Conservation (phyloP, 2,329 filamentous ascomycete genomes). For the Aureobasidium leucospermi region DNA sequence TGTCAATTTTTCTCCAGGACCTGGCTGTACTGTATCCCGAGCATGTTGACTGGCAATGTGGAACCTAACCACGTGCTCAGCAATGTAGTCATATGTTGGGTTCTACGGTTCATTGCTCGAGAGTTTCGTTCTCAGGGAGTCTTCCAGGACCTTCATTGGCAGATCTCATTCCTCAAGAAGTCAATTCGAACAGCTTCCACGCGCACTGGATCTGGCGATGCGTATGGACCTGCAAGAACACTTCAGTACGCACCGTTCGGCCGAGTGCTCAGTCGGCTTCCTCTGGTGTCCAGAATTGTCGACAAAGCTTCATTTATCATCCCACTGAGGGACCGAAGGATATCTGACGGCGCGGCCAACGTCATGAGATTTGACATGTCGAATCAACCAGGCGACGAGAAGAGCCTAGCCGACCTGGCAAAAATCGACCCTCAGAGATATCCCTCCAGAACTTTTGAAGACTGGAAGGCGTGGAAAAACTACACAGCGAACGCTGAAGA, state of each 20-base stretch:
- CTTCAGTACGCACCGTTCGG: conserved; percentile 25
- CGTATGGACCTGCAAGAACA: conserved; percentile 22
- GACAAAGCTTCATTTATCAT: neutral
- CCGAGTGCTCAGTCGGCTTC: conserved; percentile 15
- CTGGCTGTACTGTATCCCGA: conserved; percentile 22
- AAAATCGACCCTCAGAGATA: conserved; percentile 20
- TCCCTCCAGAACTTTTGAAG: conserved; percentile 25
- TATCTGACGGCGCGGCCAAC: neutral
- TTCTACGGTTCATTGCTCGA: conserved; percentile 21
- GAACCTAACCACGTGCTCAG: conserved; percentile 28
- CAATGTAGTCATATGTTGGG: conserved; percentile 26
- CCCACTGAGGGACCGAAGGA: neutral
- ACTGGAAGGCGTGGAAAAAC: conserved; percentile 14
- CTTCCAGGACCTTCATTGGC: conserved; percentile 20
- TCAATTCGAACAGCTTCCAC: conserved; percentile 15
- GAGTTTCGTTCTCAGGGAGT: conserved; percentile 17
- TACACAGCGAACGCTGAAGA: neutral
- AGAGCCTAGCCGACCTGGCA: conserved; percentile 17
- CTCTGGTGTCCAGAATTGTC: neutral
- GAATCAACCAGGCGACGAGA: conserved; percentile 10
- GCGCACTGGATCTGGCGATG: conserved; percentile 26
- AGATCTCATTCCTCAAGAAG: conserved; percentile 18
- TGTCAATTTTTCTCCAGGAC: conserved; percentile 29
- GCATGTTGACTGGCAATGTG: conserved; percentile 23
- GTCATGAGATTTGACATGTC: conserved; percentile 22